Conservation (phyloP, 2,329 filamentous ascomycete genomes). For the Tolypocladium tundrense region DNA sequence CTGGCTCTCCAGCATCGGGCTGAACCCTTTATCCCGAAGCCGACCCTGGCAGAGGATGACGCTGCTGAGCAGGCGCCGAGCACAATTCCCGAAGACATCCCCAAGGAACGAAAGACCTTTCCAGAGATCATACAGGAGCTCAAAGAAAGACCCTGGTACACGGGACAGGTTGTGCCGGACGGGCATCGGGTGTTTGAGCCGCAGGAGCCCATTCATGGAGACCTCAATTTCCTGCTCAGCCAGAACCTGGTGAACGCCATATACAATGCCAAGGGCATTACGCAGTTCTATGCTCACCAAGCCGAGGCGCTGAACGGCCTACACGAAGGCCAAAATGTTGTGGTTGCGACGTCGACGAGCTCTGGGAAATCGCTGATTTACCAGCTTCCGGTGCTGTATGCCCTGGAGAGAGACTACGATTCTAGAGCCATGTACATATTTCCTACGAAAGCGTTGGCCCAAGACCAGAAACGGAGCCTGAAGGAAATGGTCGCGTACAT, state of each 20-base stretch:
- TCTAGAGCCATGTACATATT: constrained; percentile 96
- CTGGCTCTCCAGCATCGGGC: constrained; percentile 49
- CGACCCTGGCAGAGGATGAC: constrained; percentile 30
- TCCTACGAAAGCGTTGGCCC: constrained; percentile 89
- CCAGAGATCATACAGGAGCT: constrained; percentile 79
- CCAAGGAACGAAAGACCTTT: constrained; percentile 68
- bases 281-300: constrained; percentile 81
- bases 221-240: constrained; percentile 76
- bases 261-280: constrained; percentile 85
- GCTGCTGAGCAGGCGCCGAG: constrained; percentile 21
- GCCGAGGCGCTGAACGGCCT: constrained; percentile 87
- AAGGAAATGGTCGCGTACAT: constrained; percentile 78
- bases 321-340: constrained; percentile 72
- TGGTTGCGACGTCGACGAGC: constrained; percentile 89
- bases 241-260: constrained; percentile 92
- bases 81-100: constrained; percentile 60
- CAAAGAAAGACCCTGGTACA: constrained; percentile 77
- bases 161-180: constrained; percentile 82
- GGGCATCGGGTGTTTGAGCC: constrained; percentile 86
- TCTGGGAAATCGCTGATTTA: constrained; percentile 98
- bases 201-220: constrained; percentile 70
- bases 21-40: constrained; percentile 51
- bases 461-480: constrained; percentile 84
- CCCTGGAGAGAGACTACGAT: constrained; percentile 65
- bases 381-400: constrained; percentile 82